Evolutionary conservation across 1,284 basidiomycete genomes (phyloP).

Genomic region (Melanopsichium pennsylvanicum): DNA sequence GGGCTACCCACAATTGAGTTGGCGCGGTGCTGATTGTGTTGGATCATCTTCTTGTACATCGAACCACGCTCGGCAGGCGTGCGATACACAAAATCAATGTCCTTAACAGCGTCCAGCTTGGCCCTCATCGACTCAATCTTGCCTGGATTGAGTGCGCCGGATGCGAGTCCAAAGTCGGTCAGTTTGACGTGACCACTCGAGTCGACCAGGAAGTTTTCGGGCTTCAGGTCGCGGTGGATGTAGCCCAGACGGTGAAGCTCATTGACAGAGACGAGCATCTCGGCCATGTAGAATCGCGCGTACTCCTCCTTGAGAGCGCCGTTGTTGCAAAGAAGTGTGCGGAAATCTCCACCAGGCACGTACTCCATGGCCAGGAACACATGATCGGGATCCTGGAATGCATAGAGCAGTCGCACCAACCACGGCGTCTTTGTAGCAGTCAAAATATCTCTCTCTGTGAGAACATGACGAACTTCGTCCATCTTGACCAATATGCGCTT

Average conservation of each 20-base stretch:
- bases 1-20: slow-evolving; percentile 98
- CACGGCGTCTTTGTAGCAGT: slow-evolving; percentile 64
- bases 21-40: slow-evolving; percentile 85
- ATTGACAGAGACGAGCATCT: slow-evolving; percentile 66
- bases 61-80: slow-evolving; percentile 94
- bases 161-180: slow-evolving; percentile 97
- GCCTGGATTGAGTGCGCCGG: slow-evolving; percentile 92
- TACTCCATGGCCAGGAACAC: slow-evolving; percentile 70
- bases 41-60: slow-evolving; percentile 89
- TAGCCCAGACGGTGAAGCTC: slow-evolving; percentile 63
- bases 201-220: slow-evolving; percentile 99
- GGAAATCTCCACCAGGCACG: slow-evolving; percentile 65
- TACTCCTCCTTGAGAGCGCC: slow-evolving; percentile 68
- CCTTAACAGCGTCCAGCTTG: slow-evolving; percentile 97
- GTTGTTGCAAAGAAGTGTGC: slow-evolving; percentile 65
- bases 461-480: slow-evolving; percentile 65
- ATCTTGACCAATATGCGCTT: slow-evolving; percentile 65
- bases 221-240: slow-evolving; percentile 91
- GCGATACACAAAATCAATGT: slow-evolving; percentile 86
- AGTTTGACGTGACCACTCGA: slow-evolving; percentile 95
- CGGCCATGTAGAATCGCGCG: slow-evolving; percentile 64
- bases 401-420: slow-evolving; percentile 63
- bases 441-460: slow-evolving; percentile 64
- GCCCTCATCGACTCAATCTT: slow-evolving; percentile 93
- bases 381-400: slow-evolving; percentile 63